Evolutionary conservation across 208 protist species (phyloP), one percentile per base, ranked within the genome.

Genomic region (Leptomonas pyrrhocoris): DNA sequence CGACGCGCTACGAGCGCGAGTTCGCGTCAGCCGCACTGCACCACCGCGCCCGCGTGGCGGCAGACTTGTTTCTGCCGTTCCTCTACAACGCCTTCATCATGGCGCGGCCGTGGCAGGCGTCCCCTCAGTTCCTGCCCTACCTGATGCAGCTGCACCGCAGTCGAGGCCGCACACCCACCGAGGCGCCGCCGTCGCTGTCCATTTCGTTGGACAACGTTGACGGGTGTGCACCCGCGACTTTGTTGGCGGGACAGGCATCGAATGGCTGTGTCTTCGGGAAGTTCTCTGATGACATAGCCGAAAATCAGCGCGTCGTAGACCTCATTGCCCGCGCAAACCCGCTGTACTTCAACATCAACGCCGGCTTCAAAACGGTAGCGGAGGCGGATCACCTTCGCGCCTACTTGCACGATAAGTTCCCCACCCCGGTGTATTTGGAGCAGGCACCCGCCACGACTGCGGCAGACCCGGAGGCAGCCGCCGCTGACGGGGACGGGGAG

Each of bases 41-140:
- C n/a, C 53, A 80, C 53, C 81, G 68, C n/a, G 18, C 19, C 7
- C 79, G 85, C 19, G 60, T 48, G 12, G 43, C 68, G 18, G n/a
- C 16, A 3, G 85, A 88, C 42, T 36, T 91, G 8, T 77, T 79
- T 36, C 58, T 80, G 2, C 85, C 85, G 18, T 90, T 88, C 61
- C 48, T 88, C 58, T 84, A 90, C 70, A 82, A 86, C 67, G 81
- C 75, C 64, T 85, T 87, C 59, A 67, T 74, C 25, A 80, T 87
- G 78, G 75, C 71, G 11, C 66, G 85, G n/a, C 85, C 85, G 21
- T 90, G 85, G 85, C 70, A 73, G 53, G 71, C 70, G 19, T 85
- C 79, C 0, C 81, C 85, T 15, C 68, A 68, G 23, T 90, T 79
- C 54, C 70, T 85, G 45, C 72, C 80, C 27, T 78, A 85, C 48